phyloP scores from a whole-genome alignment of 2,329 filamentous ascomycete genomes.

The Sphaerulina musiva region DNA sequence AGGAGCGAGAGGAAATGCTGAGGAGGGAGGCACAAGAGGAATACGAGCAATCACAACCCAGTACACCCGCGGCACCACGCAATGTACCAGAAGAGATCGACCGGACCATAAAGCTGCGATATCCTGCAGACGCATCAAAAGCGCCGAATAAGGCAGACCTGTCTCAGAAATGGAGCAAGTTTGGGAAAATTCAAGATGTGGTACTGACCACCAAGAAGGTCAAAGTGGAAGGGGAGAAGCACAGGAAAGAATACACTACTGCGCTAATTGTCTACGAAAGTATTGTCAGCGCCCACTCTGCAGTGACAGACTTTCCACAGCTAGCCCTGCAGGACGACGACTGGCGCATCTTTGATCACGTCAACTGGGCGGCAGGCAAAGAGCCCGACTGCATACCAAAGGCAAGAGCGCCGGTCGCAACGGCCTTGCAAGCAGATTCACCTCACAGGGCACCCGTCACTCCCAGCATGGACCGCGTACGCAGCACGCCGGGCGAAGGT shows the following conservation, averaged over 20 bases:
- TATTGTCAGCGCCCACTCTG: slow-evolving; percentile 52
- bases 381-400: slow-evolving; percentile 43
- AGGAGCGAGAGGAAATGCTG: slow-evolving; percentile 49
- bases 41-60: slow-evolving; percentile 26
- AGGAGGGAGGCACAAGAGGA: slow-evolving; percentile 50
- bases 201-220: slow-evolving; percentile 52
- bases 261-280: slow-evolving; percentile 53
- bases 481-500: background rate
- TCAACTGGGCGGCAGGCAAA: slow-evolving; percentile 50
- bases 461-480: slow-evolving; percentile 1
- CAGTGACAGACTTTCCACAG: slow-evolving; percentile 44
- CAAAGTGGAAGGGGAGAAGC: slow-evolving; percentile 29
- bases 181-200: slow-evolving; percentile 52
- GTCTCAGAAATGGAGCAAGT: slow-evolving; percentile 44
- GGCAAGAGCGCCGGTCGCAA: background rate
- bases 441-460: background rate
- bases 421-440: background rate
- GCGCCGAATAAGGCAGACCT: slow-evolving; percentile 45
- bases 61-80: background rate
- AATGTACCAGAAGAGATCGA: slow-evolving; percentile 46
- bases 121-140: slow-evolving; percentile 8
- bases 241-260: slow-evolving; percentile 35
- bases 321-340: slow-evolving; percentile 29
- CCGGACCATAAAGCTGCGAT: slow-evolving; percentile 53
- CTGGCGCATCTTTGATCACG: slow-evolving; percentile 47